Base-by-base conservation (phyloP, 805 yeast genomes). In the Candida suzukii region DNA sequence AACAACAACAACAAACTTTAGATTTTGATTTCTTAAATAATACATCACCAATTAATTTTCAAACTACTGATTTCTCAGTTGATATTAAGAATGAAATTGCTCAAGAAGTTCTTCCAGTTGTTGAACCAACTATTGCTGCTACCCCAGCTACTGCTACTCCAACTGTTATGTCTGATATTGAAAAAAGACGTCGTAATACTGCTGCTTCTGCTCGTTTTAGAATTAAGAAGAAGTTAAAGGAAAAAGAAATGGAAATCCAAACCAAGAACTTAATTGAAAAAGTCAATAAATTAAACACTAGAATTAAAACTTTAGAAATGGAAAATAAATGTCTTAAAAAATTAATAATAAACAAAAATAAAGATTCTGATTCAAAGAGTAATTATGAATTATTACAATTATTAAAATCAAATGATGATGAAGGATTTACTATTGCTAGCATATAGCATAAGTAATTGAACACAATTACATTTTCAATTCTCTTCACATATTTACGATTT, bases 121-220 rank as follows among this genome's bases (percentile, higher is more conserved):
- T 12, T 6, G 17, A 12, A 13, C 7, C n/a, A n/a, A n/a, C n/a
- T n/a, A n/a, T n/a, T n/a, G n/a, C 21, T 13, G n/a, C 35, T 14
- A 3, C 12, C 27, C 24, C 36, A 33, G 18, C 27, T 33, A 22
- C 27, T 14, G n/a, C 36, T 3, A 12, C 36, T 12, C 29, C 29
- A 8, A 26, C 18, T 33, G 13, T n/a, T 13, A 13, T 22, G 3
- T 18, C 38, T 14, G 38, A 30, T 24, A 14, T 18, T 10, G 81
- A 76, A 46, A 78, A 77, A 52, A 66, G 79, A 46, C 64, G 74
- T 43, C 64, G 83, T 46, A 78, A 78, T 53, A 76, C 85, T 2
- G 77, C 78, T 4, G 87, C 87, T 0, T 71, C 78, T 35, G 85
- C 85, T 0, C 60, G 83, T 40, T 80, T 80, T 58, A 60, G 86